Evolutionary conservation across 257 asterid genomes (phyloP), one percentile per base, ranked within the genome.

Genomic region (Solanum gandarillasii): DNA sequence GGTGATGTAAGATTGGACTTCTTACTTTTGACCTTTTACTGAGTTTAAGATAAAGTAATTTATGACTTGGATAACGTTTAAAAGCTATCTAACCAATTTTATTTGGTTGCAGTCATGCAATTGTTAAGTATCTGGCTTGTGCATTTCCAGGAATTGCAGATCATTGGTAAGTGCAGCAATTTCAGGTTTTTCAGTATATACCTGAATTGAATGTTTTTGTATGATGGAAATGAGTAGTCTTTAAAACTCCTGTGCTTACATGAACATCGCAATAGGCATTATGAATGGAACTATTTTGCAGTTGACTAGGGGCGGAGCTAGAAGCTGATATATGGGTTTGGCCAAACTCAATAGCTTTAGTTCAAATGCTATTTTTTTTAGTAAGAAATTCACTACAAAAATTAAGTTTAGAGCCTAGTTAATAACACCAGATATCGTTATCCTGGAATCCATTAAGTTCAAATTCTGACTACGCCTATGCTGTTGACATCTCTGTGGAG

Each of bases 91-190:
- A 11, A 86, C 90, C 48, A 13, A 78, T 48, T 85, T 35, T 11
- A 32, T 78, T 25, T 86, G 88, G 73, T 86, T 92, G 96, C 95
- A 97, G 98, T 86, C 99, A 97, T 76, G 98, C 99, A n/a, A 94
- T 97, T 91, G 86, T 97, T 87, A 92, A 85, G 43, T 97, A 95
- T 89, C 92, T 97, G 90, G 96, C 96, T 67, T 87, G 71, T 87
- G 95, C 91, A 21, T 95, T 90, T 89, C 98, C 99, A 18, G 95
- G 95, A 91, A 95, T 94, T 88, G 94, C 99, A 72, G 99, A 95
- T 93, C 99, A 97, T 91, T 97, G 99, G 99, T 95, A 91, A 88
- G 98, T 92, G 86, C 85, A 12, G 32, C 87, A 89, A 39, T 67
- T 86, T 25, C 41, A 70, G 23, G 23, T 70, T 82, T 82, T 34